Conservation (phyloP, 2,329 filamentous ascomycete genomes). For the Phialemoniopsis sp. region DNA sequence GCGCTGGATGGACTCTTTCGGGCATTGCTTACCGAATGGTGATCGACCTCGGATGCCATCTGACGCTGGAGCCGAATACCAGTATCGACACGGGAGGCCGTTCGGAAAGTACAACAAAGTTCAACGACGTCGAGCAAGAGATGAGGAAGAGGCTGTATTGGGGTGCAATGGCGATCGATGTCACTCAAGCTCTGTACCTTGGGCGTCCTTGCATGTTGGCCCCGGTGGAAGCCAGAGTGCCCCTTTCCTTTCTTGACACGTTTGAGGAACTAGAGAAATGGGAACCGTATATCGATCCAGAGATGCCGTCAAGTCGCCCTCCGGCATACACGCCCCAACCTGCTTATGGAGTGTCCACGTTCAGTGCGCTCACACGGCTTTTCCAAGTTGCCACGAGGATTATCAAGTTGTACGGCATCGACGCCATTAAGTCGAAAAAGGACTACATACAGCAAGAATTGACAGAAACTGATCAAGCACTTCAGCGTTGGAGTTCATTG, state of each 20-base stretch:
- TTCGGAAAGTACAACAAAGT: conserved; percentile 1
- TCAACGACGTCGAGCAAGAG: conserved; percentile 13
- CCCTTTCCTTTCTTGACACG: conserved; percentile 21
- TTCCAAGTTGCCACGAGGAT: background rate
- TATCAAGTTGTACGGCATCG: background rate
- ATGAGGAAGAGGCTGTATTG: conserved; percentile 25
- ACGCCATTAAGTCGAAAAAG: background rate
- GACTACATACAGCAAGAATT: background rate
- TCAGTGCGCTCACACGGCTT: background rate
- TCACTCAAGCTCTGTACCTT: conserved; percentile 24
- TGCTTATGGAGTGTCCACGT: background rate
- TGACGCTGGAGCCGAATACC: conserved; percentile 14
- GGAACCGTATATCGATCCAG: conserved; percentile 22
- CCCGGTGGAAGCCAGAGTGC: conserved; percentile 23
- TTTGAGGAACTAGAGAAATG: conserved; percentile 28
- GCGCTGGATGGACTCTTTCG: conserved; percentile 27
- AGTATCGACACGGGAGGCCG: too few species aligned
- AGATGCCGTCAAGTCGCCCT: too few species aligned
- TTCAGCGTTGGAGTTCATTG: background rate
- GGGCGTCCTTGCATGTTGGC: conserved; percentile 26
- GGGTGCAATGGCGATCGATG: conserved; percentile 27
- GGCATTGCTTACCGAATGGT: conserved; percentile 33
- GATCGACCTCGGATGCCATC: conserved; percentile 29
- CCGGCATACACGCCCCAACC: background rate
- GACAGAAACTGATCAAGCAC: background rate